These are phyloP conservation scores for Trichoderma sp. DNA, from an alignment of 2,329 filamentous ascomycete species.

Conservation along the genomic window DNA sequence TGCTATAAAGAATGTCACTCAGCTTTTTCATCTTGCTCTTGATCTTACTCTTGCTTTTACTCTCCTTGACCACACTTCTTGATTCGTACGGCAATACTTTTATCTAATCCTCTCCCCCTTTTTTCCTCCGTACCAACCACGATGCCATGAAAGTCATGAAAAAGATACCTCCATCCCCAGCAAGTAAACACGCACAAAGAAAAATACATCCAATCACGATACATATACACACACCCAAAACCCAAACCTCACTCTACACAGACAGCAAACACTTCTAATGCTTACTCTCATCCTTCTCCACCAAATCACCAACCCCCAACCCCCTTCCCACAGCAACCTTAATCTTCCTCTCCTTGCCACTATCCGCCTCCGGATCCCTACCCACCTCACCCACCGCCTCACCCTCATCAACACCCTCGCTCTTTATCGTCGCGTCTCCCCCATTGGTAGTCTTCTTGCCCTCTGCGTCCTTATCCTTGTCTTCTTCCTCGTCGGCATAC, in stretches of 20 bases:
- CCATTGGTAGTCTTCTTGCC: slow-evolving; percentile 26
- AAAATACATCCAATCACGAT: not conserved
- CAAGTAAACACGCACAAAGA: not conserved
- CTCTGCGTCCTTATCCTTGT: slow-evolving; percentile 29
- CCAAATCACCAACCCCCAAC: slow-evolving; percentile 74
- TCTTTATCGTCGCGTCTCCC: slow-evolving; percentile 39
- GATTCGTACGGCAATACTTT: not conserved
- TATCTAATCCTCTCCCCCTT: not conserved
- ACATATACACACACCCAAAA: too few species aligned
- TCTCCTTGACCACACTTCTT: not conserved
- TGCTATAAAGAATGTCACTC: not conserved
- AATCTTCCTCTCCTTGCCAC: slow-evolving; percentile 59
- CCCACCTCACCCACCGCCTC: slow-evolving; percentile 67
- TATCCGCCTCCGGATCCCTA: slow-evolving; percentile 40
- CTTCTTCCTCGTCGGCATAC: slow-evolving; percentile 33
- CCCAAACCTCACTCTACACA: not conserved
- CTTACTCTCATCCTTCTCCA: slow-evolving; percentile 64
- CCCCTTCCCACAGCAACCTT: slow-evolving; percentile 82
- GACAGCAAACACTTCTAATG: slow-evolving; percentile 20
- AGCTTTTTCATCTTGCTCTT: not conserved
- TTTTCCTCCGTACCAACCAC: not conserved
- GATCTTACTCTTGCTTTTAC: not conserved
- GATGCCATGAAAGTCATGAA: not conserved
- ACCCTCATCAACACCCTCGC: slow-evolving; percentile 57
- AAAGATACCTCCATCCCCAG: not conserved